A percentile compares a stretch with the other conserved stretches of the same genome.
phyloP scores from a whole-genome alignment of 129 eudicot genomes.

The Rutidosis leptorrhynchoides region DNA sequence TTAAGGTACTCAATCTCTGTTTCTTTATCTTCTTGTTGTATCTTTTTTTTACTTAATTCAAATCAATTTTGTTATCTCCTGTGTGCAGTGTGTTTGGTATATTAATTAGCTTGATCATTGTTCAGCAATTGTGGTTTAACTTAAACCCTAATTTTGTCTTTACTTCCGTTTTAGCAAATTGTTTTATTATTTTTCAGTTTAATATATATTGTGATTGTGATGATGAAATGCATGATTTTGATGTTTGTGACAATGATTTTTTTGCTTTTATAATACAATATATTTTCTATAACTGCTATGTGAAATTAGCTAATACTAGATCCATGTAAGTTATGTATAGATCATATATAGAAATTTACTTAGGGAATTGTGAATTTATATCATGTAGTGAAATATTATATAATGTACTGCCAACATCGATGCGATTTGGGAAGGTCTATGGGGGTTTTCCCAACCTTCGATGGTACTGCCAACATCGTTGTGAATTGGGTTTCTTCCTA shows the following conservation, averaged over 20 bases:
- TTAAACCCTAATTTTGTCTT: constrained; percentile 34
- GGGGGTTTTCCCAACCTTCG: too few relatives aligned
- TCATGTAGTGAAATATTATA: too few relatives aligned
- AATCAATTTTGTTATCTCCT: neutral
- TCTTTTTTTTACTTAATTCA: neutral
- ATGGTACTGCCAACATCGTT: too few relatives aligned
- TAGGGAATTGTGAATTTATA: too few relatives aligned
- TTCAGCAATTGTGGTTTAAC: constrained; percentile 3
- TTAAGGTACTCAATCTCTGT: constrained; percentile 32
- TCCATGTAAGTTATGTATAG: too few relatives aligned
- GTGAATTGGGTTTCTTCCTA: too few relatives aligned
- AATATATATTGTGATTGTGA: neutral
- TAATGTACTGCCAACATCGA: too few relatives aligned
- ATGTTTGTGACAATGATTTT: neutral
- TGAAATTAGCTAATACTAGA: neutral
- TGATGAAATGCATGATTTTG: constrained; percentile 20
- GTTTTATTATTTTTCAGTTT: neutral
- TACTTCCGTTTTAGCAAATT: constrained; percentile 13
- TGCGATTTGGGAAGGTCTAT: too few relatives aligned
- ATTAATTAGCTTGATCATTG: neutral
- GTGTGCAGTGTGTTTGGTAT: constrained; percentile 17
- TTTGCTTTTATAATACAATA: neutral
- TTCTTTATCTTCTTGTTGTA: neutral
- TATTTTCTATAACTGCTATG: neutral
- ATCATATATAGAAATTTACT: too few relatives aligned